These are phyloP conservation scores for Agaricales sp. DNA, from an alignment of 1,284 basidiomycete genomes.

Conservation along the genomic window DNA sequence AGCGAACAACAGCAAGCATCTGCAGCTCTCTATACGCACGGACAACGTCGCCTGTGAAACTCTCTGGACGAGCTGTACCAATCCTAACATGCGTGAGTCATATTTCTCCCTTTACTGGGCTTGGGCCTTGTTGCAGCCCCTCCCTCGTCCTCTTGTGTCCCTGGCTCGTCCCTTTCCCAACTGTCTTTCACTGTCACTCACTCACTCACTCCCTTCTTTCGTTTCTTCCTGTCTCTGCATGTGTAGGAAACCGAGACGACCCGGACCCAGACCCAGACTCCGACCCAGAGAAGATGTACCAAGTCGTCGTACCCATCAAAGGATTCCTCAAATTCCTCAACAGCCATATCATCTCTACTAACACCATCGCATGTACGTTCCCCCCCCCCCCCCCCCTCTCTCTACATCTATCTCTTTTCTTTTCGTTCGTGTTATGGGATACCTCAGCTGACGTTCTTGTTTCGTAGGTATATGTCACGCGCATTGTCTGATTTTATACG, in stretches of 20 bases:
- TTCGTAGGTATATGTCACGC: constrained; percentile 69
- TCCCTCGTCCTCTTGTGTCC: too few species aligned
- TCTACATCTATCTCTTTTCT: not conserved
- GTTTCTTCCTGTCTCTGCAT: not conserved
- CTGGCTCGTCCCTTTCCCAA: too few species aligned
- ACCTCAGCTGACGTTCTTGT: not conserved
- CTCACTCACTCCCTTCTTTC: not conserved
- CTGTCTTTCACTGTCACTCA: too few species aligned
- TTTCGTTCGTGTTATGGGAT: constrained; percentile 4
- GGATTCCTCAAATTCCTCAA: constrained; percentile 80
- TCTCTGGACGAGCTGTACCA: constrained; percentile 66
- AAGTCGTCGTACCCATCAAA: constrained; percentile 61
- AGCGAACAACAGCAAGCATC: constrained; percentile 48
- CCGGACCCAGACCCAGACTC: constrained; percentile 10
- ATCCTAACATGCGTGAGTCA: constrained; percentile 54
- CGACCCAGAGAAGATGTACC: constrained; percentile 48
- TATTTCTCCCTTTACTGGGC: too few species aligned
- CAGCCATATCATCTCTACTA: constrained; percentile 76
- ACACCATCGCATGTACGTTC: constrained; percentile 75
- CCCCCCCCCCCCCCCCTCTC: constrained; percentile 2
- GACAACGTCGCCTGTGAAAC: constrained; percentile 68
- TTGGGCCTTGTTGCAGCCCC: too few species aligned
- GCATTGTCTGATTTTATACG: constrained; percentile 83
- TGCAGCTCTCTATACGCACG: constrained; percentile 63
- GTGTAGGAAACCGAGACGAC: constrained; percentile 9